Evolutionary conservation across 2,329 filamentous ascomycete genomes (phyloP), one percentile per base, ranked within the genome.

Genomic region (Cordyceps fumosorosea): DNA sequence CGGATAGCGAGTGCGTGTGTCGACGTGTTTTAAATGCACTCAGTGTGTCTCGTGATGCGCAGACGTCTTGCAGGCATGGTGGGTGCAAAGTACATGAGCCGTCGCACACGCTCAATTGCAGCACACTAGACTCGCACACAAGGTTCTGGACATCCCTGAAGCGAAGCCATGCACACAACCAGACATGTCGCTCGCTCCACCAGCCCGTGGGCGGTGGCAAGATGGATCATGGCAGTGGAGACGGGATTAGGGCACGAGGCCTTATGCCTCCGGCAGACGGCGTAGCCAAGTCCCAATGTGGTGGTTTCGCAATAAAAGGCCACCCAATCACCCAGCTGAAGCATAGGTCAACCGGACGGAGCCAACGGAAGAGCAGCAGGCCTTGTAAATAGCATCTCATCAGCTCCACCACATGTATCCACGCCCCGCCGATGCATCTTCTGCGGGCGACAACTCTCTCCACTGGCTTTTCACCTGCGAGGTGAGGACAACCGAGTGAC

Each of bases 161-260:
- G 50, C 20, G 26, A 45, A 47, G 42, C 45, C 50, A 60, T 60
- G 50, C 40, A 47, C 40, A 20, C 40, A 29, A 44, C 32, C 34
- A 44, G 48, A 20, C 45, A 14, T 22, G 51, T 40, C 32, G 32
- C 50, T 24, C 42, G n/a, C 58, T 55, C 58, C 58, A 60, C 51
- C 42, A 37, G 40, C 26, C 58, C 48, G 37, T 53, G 55, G 55
- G 55, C 57, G 51, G 58, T 60, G 58, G 58, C 58, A 60, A 48
- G 29, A 60, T 47, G 58, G 55, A 57, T 59, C 48, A 63, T 42
- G 54, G 40, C 56, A 67, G 69, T 71, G 69, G 68, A 67, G 65
- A 64, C 63, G 65, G 53, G 63, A 64, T 69, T 71, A 71, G 69
- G 69, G 69, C 69, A 71, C 65, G 67, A 67, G 68, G 69, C 65